A percentile compares a stretch with the other conserved stretches of the same genome.
Evolutionary conservation across 1,284 basidiomycete species (phyloP).

Genomic region (Kalmanozyma brasiliensis): DNA sequence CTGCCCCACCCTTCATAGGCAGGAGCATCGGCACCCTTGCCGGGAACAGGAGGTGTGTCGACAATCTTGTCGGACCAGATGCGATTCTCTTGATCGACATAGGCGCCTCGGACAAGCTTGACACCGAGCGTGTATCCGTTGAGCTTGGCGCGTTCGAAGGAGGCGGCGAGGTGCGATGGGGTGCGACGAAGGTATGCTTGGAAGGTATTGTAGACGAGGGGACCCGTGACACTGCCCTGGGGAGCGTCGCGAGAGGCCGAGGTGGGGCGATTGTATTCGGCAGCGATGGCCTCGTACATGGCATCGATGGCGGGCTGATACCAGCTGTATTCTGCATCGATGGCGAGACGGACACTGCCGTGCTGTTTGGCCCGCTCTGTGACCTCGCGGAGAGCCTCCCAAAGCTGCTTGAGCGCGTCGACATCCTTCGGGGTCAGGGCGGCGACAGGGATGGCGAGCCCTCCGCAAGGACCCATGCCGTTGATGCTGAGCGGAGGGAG

Average conservation of each 20-base stretch:
- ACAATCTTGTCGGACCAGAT: slow-evolving; percentile 61
- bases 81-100: slow-evolving; percentile 80
- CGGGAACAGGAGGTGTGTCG: slow-evolving; percentile 52
- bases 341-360: slow-evolving; percentile 54
- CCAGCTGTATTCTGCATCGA: slow-evolving; percentile 63
- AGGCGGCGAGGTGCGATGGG: slow-evolving; percentile 76
- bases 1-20: slow-evolving; percentile 59
- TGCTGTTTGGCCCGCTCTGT: slow-evolving; percentile 46
- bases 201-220: slow-evolving; percentile 61
- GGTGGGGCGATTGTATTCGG: slow-evolving; percentile 52
- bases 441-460: slow-evolving; percentile 54
- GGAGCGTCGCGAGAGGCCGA: slow-evolving; percentile 6
- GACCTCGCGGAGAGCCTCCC: slow-evolving; percentile 50
- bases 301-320: slow-evolving; percentile 64
- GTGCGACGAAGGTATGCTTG: slow-evolving; percentile 71
- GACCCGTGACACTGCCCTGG: slow-evolving; percentile 42
- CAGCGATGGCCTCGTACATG: slow-evolving; percentile 59
- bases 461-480: slow-evolving; percentile 50
- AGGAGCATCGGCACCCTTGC: slow-evolving; percentile 33
- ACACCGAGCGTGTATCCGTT: slow-evolving; percentile 84
- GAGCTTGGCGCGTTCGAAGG: slow-evolving; percentile 77
- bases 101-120: slow-evolving; percentile 94
- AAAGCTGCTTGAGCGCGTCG: slow-evolving; percentile 53
- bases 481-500: slow-evolving; percentile 49
- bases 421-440: slow-evolving; percentile 48